Percentiles rank a stretch among this genome's conserved stretches.
Conservation (phyloP, 768 basidiomycete species). For the Tylopilus intermedius region DNA sequence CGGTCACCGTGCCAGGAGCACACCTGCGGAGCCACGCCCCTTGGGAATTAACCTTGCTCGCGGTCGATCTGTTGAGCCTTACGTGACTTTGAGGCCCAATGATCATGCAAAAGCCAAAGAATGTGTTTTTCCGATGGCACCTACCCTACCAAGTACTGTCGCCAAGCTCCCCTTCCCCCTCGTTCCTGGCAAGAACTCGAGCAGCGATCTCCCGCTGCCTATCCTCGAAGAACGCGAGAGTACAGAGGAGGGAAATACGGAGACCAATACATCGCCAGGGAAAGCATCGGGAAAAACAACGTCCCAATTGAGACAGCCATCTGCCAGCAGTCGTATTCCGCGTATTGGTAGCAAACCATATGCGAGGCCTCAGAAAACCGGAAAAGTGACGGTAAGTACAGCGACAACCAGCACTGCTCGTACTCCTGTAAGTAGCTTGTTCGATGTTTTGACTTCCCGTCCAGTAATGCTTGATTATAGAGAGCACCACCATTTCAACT, state of each 20-base stretch:
- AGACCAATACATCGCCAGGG: conserved; percentile 12
- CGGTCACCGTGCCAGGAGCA: conserved; percentile 26
- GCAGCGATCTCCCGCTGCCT: conserved; percentile 20
- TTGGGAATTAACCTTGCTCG: conserved; percentile 11
- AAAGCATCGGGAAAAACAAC: conserved; percentile 28
- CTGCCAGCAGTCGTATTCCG: conserved; percentile 53
- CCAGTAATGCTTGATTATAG: conserved; percentile 1
- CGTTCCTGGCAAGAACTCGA: conserved; percentile 16
- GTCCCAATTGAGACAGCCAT: conserved; percentile 46
- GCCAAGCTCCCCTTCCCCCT: conserved; percentile 29
- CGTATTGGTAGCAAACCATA: conserved; percentile 59
- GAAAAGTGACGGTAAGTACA: conserved; percentile 1
- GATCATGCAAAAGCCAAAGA: conserved; percentile 15
- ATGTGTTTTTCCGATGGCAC: conserved; percentile 18
- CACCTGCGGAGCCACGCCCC: conserved; percentile 34
- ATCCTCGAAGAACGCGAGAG: conserved; percentile 32
- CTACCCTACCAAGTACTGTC: conserved; percentile 4
- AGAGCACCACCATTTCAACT: conserved; percentile 11
- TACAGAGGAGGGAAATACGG: not conserved
- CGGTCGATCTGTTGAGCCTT: conserved; percentile 31
- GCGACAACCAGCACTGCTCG: conserved; percentile 6
- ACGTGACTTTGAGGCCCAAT: conserved; percentile 4
- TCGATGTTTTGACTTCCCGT: not conserved
- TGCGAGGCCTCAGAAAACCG: conserved; percentile 33
- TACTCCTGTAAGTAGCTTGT: conserved; percentile 16